Evolutionary conservation across 495 filamentous ascomycete species (phyloP), one percentile per base, ranked within the genome.

Genomic region (Apiosordaria backusii): DNA sequence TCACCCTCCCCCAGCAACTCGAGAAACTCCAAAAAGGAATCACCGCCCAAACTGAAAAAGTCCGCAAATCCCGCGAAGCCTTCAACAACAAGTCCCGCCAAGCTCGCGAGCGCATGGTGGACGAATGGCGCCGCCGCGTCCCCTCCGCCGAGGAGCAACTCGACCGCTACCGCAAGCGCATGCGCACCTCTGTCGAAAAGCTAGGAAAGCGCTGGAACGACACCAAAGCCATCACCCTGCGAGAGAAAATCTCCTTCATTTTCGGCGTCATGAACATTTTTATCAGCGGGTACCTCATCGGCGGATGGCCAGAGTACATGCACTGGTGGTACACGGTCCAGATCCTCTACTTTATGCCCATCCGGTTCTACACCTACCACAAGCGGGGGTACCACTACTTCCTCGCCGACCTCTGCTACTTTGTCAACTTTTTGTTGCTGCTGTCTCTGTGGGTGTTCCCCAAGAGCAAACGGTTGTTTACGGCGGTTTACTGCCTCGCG

Each of bases 191-290:
- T 45, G 91, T 99, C n/a, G 95, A 98, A 65, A 88, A 92, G 67
- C 80, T 99, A 22, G 88, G 89, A 50, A 86, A 84, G 58, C 87
- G 86, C 72, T 99, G 95, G 95, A 93, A 89, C 76, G 89, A 96
- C 75, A 89, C 90, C 45, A 92, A 91, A 68, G 87, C 86, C 65
- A 92, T 98, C 67, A 97, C 93, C 0, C 75, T 90, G 35, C 88
- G 93, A 53, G 96, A 99, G 83, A 99, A 99, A 82, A 79, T 93
- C 23, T 92, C 95, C 15, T 99, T 99, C 79, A 96, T 99, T 63
- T 91, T 89, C 54, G 95, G 92, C 71, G 93, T 97, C 58, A 87
- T 97, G 76, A 99, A 98, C 74, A 91, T 99, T 74, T 96, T 98
- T 78, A 88, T 97, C 72, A 96, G 92, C 67, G 96, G 93, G 55